Conservation (phyloP, 2,329 filamentous ascomycete species). For the Leptographium wingfieldii region DNA sequence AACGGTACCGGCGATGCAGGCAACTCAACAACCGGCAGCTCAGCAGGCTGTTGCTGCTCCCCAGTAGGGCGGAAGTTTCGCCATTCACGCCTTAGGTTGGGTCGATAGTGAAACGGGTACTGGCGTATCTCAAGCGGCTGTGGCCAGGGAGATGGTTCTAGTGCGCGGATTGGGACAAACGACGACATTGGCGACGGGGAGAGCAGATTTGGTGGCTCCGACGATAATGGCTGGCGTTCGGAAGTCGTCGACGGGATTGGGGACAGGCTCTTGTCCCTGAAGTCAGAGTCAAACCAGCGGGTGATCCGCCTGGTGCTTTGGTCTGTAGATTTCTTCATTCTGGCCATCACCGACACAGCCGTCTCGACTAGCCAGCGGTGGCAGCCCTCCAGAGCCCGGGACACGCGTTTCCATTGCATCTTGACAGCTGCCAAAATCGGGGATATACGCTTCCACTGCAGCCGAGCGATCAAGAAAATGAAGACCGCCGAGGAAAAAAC, state of each 20-base stretch:
- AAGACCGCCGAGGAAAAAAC: not conserved
- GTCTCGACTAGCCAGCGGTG: not conserved
- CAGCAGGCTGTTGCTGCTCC: not conserved
- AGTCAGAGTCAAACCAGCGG: not conserved
- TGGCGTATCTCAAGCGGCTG: not conserved
- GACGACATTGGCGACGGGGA: not conserved
- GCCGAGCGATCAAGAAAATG: not conserved
- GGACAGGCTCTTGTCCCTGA: slow-evolving; percentile 1
- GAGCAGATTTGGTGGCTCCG: not conserved
- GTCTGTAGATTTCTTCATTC: not conserved
- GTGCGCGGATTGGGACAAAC: not conserved
- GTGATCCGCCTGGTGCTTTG: not conserved
- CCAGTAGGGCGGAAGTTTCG: not conserved
- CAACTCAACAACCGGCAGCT: slow-evolving; percentile 7
- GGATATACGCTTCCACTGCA: not conserved
- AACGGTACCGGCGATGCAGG: slow-evolving; percentile 7
- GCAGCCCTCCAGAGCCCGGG: not conserved
- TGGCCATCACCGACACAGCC: not conserved
- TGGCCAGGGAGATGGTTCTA: not conserved
- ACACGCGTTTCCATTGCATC: not conserved
- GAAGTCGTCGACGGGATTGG: not conserved
- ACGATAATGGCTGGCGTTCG: not conserved
- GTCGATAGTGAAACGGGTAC: not conserved
- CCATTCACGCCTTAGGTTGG: not conserved
- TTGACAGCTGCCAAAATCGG: not conserved